These are phyloP conservation scores for Arabidopsis lyrata DNA, from an alignment of 441 rosid species.

Conservation along the genomic window DNA sequence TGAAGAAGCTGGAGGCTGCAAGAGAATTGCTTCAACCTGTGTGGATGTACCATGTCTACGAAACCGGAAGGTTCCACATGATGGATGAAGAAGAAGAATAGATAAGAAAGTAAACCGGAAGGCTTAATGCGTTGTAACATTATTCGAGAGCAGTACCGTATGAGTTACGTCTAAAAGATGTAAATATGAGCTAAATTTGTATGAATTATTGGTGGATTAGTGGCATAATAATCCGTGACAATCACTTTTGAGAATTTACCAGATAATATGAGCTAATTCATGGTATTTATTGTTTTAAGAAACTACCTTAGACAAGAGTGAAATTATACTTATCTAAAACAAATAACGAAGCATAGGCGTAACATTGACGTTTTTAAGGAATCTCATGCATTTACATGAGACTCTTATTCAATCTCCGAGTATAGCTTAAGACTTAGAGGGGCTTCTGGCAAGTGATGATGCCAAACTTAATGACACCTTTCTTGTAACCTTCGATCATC, in stretches of 20 bases:
- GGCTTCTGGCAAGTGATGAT: slow-evolving; percentile 83
- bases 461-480: slow-evolving; percentile 75
- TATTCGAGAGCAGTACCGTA: neutral
- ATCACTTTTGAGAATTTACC: too few species aligned
- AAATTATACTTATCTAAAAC: neutral
- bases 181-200: too few species aligned
- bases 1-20: slow-evolving; percentile 52
- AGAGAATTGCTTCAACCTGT: slow-evolving; percentile 80
- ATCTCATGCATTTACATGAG: neutral
- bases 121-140: neutral
- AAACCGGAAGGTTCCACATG: slow-evolving; percentile 72
- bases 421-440: slow-evolving; percentile 21
- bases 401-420: slow-evolving; percentile 21
- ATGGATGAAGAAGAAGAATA: slow-evolving; percentile 51
- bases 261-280: too few species aligned
- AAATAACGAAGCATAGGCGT: neutral
- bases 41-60: slow-evolving; percentile 88
- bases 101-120: neutral
- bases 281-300: neutral
- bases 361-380: neutral
- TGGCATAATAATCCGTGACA: too few species aligned
- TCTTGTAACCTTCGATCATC: slow-evolving; percentile 90
- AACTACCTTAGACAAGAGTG: neutral
- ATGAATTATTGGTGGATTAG: too few species aligned
- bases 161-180: too few species aligned